These are phyloP conservation scores for Zymoseptoria crescenta DNA, from an alignment of 2,329 filamentous ascomycete species.

Conservation along the genomic window DNA sequence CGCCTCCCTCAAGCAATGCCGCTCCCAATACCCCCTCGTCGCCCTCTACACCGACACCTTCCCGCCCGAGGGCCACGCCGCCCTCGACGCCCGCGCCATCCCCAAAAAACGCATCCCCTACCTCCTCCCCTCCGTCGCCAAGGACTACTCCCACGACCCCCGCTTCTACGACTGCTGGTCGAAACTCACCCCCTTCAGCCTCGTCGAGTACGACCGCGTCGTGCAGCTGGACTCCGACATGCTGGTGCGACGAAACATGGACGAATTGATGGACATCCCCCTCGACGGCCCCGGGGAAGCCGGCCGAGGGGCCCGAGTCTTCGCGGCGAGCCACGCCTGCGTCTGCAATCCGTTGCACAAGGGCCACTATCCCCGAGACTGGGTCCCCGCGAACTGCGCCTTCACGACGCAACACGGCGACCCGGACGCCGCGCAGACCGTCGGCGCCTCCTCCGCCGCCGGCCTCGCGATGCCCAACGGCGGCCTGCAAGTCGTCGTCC, in stretches of 20 bases:
- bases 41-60: slow-evolving; percentile 77
- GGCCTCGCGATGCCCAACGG: slow-evolving; percentile 54
- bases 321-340: slow-evolving; percentile 77
- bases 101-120: slow-evolving; percentile 62
- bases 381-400: slow-evolving; percentile 55
- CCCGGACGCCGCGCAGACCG: slow-evolving; percentile 44
- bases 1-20: slow-evolving; percentile 59
- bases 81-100: slow-evolving; percentile 63
- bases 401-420: slow-evolving; percentile 50
- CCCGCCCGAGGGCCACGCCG: slow-evolving; percentile 58
- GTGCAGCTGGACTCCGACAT: slow-evolving; percentile 86
- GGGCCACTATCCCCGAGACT: slow-evolving; percentile 68
- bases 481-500: slow-evolving; percentile 55
- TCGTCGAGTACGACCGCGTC: slow-evolving; percentile 68
- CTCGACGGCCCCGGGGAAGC: slow-evolving; percentile 52
- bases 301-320: slow-evolving; percentile 56
- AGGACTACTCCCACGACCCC: slow-evolving; percentile 67
- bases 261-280: slow-evolving; percentile 78
- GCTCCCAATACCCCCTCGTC: slow-evolving; percentile 67
- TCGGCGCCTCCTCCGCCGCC: slow-evolving; percentile 42
- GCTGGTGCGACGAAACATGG: slow-evolving; percentile 77
- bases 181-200: slow-evolving; percentile 71
- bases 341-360: slow-evolving; percentile 77
- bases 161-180: slow-evolving; percentile 88
- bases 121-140: slow-evolving; percentile 57